These are phyloP conservation scores for Colletotrichum australisinense DNA, from an alignment of 2,329 filamentous ascomycete genomes.

Conservation along the genomic window DNA sequence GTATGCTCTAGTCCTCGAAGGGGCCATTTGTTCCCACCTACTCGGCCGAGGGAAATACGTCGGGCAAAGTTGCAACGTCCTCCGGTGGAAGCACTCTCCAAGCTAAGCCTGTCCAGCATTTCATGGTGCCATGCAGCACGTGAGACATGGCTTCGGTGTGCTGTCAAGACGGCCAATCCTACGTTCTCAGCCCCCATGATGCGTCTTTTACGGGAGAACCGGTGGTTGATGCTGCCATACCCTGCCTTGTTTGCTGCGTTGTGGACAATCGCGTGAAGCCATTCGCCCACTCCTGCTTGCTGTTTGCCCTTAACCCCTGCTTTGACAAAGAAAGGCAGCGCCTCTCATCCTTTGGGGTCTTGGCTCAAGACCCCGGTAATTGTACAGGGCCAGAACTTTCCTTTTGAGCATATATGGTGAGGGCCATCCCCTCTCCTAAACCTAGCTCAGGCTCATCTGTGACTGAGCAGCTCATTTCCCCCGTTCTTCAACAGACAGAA, in stretches of 20 bases:
- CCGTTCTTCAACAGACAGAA: slow-evolving; percentile 24
- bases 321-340: neutral
- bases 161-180: slow-evolving; percentile 21
- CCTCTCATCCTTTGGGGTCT: neutral
- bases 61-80: neutral
- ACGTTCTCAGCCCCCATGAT: slow-evolving; percentile 10
- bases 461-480: neutral
- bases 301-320: neutral
- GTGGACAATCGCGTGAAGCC: neutral
- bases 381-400: neutral
- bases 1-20: neutral
- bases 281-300: slow-evolving; percentile 8
- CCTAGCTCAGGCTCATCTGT: neutral
- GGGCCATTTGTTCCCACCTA: slow-evolving; percentile 9
- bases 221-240: neutral
- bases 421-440: neutral
- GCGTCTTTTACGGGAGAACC: neutral
- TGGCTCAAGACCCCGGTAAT: neutral
- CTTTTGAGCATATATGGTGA: neutral
- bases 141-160: slow-evolving; percentile 26
- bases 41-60: slow-evolving; percentile 15
- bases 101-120: slow-evolving; percentile 16
- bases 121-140: slow-evolving; percentile 15
- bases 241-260: neutral
- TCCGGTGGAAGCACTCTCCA: neutral